Base-by-base conservation (phyloP, 331 rosid species). In the Arachis monticola region DNA sequence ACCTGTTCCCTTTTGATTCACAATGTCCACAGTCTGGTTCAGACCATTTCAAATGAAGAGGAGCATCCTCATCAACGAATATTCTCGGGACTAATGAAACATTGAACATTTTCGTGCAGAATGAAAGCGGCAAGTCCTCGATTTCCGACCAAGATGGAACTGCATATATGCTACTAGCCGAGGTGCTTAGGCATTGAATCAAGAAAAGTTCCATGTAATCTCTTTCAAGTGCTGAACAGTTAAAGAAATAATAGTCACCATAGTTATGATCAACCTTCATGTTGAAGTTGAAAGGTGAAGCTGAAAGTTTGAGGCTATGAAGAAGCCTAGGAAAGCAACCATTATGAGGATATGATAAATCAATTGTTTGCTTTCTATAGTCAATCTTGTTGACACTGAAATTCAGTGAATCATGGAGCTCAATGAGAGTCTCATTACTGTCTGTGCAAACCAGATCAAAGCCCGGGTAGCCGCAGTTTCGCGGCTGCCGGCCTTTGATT, bases 321-420 rank as follows among this genome's bases (percentile, higher is more conserved):
- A 75, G 61, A 0, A 69, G 64, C 35, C 2, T 75, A 10, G 6
- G 10, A 40, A 75, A 45, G 30, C 84, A 81, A 6, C 5, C 35
- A 4, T 44, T 11, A 38, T 81, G 59, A 70, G 84, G 65, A 70
- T 75, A 74, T 5, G 7, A 57, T 6, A 81, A 73, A n/a, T 6
- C 30, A 64, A 81, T 46, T 12, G 52, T 81, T 81, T 81, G 84
- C 60, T 10, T 12, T 27, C 0, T 46, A 64, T 81, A 81, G 47
- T 81, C 61, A 70, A 81, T 81, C 0, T 10, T 30, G 0, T 47
- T 58, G 45, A 81, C 74, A 6, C 7, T 47, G 45, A 70, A 64
- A 45, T 48, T 81, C 42, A 75, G 45, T 4, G 72, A 40, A 1
- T 52, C 4, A 6, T 73, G 77, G 45, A 80, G 81, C 57, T 80